Base-by-base conservation (phyloP, 495 filamentous ascomycete genomes). In the Aspergillus sclerotioniger region DNA sequence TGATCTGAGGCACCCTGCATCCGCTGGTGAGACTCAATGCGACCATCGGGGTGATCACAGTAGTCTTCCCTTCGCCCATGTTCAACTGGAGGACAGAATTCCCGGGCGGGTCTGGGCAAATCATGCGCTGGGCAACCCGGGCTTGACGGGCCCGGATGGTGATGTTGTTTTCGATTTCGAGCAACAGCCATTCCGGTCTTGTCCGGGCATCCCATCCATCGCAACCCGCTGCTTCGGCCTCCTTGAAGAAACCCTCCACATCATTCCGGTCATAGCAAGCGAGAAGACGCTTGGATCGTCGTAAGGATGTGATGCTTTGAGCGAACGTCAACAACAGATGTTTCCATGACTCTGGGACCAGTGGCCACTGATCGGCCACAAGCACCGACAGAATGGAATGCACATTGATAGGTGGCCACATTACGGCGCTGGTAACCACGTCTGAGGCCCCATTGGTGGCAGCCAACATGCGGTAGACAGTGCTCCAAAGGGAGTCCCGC, bases 21-120 rank as follows among this genome's bases (percentile, higher is more conserved):
- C 75, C 74, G 57, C 90, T 67, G 1, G 86, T 84, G 16, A 88
- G 67, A 2, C 68, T 64, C 0, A 79, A 72, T 1, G 83, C 78
- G 1, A 86, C 79, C 19, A 87, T 82, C 0, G 88, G 88, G 0
- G 89, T 77, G 51, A 92, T 87, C 1, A 91, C 84, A 0, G 84
- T 85, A 0, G 86, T 85, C 59, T 92, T 92, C 0, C 88, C 88
- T 67, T 88, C 82, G 0, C 88, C 88, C 87, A 91, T 91, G 59
- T 90, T 90, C 28, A 92, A 68, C 63, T 91, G 87, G 67, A 90
- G 76, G 9, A 87, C 82, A 0, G 74, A 59, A 63, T 86, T 90
- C 3, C 57, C 12, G 1, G 56, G 66, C 0, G 61, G 58, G 0
- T 59, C 54, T 0, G 80, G 80, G 0, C 49, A 45, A 13, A 72